A percentile compares a stretch with the other conserved stretches of the same genome.
Conservation (phyloP, 2,329 filamentous ascomycete species). For the Venturia pyrina region DNA sequence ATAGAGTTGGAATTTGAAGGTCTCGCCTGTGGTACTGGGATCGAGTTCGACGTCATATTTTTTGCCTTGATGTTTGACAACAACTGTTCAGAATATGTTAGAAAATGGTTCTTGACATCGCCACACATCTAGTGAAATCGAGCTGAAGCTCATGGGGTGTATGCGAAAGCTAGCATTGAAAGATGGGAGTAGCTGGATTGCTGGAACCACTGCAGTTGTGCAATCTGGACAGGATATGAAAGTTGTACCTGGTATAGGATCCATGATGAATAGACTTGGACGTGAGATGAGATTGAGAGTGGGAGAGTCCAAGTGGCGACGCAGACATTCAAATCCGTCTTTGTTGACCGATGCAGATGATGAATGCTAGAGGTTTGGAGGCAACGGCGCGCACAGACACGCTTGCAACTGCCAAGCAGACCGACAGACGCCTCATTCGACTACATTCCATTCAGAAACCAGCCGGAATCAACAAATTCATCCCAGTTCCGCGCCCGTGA, state of each 20-base stretch:
- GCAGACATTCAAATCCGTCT: not conserved
- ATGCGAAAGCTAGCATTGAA: not conserved
- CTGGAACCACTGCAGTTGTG: not conserved
- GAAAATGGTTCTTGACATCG: not conserved
- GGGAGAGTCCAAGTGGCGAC: not conserved
- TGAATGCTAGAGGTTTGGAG: not conserved
- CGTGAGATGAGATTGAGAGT: not conserved
- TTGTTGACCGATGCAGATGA: not conserved
- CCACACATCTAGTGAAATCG: not conserved
- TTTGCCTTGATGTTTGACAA: constrained; percentile 92
- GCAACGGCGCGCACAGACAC: not conserved
- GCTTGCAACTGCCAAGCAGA: not conserved
- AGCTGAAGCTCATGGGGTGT: not conserved
- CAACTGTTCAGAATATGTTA: constrained; percentile 45
- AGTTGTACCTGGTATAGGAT: not conserved
- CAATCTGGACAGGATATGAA: not conserved
- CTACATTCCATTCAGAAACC: not conserved
- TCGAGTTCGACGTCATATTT: constrained; percentile 93
- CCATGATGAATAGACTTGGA: not conserved
- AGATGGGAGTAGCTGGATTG: not conserved
- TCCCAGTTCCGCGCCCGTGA: not conserved
- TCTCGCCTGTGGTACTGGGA: constrained; percentile 71
- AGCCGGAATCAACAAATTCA: not conserved
- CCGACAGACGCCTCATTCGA: not conserved
- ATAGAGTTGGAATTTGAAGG: constrained; percentile 91